Evolutionary conservation across 306 rosid species (phyloP), one percentile per base, ranked within the genome.

Genomic region (Elaeagnus macrophylla): DNA sequence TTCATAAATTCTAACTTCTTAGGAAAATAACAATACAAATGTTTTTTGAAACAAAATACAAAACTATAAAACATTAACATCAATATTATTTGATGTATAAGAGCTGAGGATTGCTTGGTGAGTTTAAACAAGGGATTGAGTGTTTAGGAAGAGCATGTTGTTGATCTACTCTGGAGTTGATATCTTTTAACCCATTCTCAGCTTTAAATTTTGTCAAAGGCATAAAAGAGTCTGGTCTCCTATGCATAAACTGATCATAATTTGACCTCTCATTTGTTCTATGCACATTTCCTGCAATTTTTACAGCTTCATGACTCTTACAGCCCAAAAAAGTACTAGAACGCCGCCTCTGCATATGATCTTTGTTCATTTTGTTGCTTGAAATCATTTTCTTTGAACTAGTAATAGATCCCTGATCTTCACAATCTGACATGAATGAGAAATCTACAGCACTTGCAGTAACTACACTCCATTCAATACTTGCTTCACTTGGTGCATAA

Each of bases 381-480:
- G 61, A 56, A 47, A 59, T 16, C 25, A 72, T 11, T 38, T 54
- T 70, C 7, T 39, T 46, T 12, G 88, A 81, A 62, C 80, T 80
- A 12, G 14, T 44, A 10, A 14, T 14, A 2, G 48, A 44, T 7
- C 48, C 66, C 41, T 62, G 76, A 43, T 90, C 97, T 15, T 90
- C 94, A 53, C 10, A 83, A 54, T 89, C 97, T 12, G 93, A 82
- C 75, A 77, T 65, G 44, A 52, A 48, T 11, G 97, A 79, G 69
- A 69, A 75, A 50, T 90, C 97, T 10, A 81, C 86, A 15, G 83
- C 95, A 62, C 96, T 93, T 16, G 95, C 89, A 9, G 99, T 93
- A 59, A 65, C 77, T 59, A 93, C 95, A 67, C 96, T 87, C 99
- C 99, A 87, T 19, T 84, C 95, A 36, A 93, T 93, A 81, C 99